Evolutionary conservation across 805 yeast species (phyloP).

Genomic region (Yarrowia sp.): DNA sequence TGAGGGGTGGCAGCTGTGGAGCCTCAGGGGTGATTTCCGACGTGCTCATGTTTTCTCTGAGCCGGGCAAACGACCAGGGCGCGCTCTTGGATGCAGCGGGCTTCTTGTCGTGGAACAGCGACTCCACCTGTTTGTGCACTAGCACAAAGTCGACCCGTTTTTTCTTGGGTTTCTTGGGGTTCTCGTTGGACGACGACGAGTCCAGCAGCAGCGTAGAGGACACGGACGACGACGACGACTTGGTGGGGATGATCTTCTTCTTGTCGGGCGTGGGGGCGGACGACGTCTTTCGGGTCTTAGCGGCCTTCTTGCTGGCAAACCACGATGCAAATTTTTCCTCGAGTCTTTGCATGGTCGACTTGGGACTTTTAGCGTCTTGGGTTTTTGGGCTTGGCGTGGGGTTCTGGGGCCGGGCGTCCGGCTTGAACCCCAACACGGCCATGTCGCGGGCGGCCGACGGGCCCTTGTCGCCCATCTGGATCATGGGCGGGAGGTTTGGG

Average conservation of each 20-base stretch:
- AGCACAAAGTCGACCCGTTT: conserved; percentile 22
- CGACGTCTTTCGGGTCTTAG: not conserved
- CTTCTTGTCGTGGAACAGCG: conserved; percentile 19
- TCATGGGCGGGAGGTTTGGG: conserved; percentile 1
- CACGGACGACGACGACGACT: conserved; percentile 25
- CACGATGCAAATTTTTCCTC: conserved; percentile 26
- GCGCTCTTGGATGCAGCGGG: not conserved
- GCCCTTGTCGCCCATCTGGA: conserved; percentile 21
- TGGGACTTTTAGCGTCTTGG: conserved; percentile 7
- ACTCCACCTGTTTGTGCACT: conserved; percentile 21
- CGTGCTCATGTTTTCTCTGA: conserved; percentile 16
- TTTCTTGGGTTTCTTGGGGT: conserved; percentile 14
- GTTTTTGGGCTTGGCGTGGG: not conserved
- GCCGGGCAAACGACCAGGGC: conserved; percentile 1
- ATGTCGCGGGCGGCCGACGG: conserved; percentile 14
- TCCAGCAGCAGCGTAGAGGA: conserved; percentile 12
- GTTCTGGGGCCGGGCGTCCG: no score
- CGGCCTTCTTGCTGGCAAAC: conserved; percentile 7
- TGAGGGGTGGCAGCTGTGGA: conserved; percentile 4
- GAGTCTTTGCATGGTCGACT: conserved; percentile 25
- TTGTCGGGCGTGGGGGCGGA: not conserved
- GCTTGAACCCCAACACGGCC: not conserved
- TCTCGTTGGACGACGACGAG: conserved; percentile 24
- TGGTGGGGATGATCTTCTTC: conserved; percentile 17
- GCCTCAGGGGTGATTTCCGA: conserved; percentile 18